Base-by-base conservation (phyloP, 192 early-diverging fungal species). In the Backusella tarrabulga region DNA sequence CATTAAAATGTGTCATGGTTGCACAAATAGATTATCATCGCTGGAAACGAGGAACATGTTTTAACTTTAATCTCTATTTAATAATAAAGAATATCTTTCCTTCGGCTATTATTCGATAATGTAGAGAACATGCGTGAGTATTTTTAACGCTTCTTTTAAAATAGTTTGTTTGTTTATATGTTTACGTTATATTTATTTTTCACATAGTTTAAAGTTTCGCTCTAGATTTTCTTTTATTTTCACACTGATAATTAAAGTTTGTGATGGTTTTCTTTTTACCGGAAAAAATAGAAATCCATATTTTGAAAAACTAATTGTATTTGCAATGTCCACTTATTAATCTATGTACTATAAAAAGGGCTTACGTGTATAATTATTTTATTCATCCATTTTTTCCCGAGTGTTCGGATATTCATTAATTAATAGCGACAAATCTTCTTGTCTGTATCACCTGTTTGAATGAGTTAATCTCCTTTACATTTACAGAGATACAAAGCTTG, bases 21-120 rank as follows among this genome's bases (percentile, higher is more conserved):
- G 56, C 56, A 63, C 56, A 63, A 63, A 63, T 63, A 63, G 56
- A 63, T 63, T 63, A 63, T 26, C 56, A 63, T 63, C 56, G 4
- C 56, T 63, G 56, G 56, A 63, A 63, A 63, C 1, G n/a, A 29
- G 56, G 56, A 63, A 11, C 56, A 63, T 63, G 4, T 26, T 26
- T 9, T 12, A 63, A 63, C 56, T 63, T 63, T 63, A 23, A 60
- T 9, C 8, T 60, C 23, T 26, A 23, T 23, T 60, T 26, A 29
- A 14, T 29, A 63, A 26, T 29, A 63, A 26, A 63, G n/a, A 56
- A 56, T 3, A 63, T 14, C 23, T 56, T 56, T 21, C 38, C 1
- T 40, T 11, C n/a, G 2, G 9, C 8, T 56, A 23, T 56, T 56
- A 23, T 44, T 44, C 15, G 42, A 21, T 50, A 50, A 6, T n/a